Conservation (phyloP, 1,139 yeast genomes). For the Arxiozyma slooffiae region DNA sequence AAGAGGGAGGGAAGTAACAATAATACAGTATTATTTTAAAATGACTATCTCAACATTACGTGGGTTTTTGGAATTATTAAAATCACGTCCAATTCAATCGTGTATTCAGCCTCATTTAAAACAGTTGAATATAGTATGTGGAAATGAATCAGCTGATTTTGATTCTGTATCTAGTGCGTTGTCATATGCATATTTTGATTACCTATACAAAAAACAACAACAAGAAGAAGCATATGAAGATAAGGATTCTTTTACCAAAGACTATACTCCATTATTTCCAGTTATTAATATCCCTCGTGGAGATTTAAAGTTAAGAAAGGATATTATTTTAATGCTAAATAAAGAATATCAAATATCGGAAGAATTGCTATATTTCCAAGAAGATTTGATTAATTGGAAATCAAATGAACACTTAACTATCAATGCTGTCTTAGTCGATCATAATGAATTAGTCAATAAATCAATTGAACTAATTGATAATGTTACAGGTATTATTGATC, state of each 20-base stretch:
- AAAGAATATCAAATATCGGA: conserved; percentile 39
- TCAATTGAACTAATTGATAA: conserved; percentile 28
- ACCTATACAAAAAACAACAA: conserved; percentile 10
- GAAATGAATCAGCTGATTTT: conserved; percentile 79
- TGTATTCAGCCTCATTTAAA: not conserved
- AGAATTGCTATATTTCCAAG: conserved; percentile 50
- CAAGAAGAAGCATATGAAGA: not conserved
- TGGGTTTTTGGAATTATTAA: conserved; percentile 3
- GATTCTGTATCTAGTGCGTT: conserved; percentile 79
- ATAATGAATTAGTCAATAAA: conserved; percentile 58
- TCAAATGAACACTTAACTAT: conserved; percentile 17
- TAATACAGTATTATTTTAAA: not conserved
- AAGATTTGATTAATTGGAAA: conserved; percentile 41
- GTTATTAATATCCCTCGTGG: conserved; percentile 58
- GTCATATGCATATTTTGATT: conserved; percentile 52
- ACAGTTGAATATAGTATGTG: conserved; percentile 45
- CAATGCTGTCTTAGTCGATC: conserved; percentile 65
- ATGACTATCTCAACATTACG: conserved; percentile 8
- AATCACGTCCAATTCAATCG: not conserved
- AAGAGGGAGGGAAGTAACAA: not conserved
- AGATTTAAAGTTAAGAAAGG: conserved; percentile 63
- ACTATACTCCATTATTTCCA: conserved; percentile 40
- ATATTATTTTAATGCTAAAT: conserved; percentile 46
- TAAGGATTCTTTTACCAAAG: conserved; percentile 13
- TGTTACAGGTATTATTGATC: conserved; percentile 67